Evolutionary conservation across 1,284 basidiomycete species (phyloP), one percentile per base, ranked within the genome.

Genomic region (Marasmius tenuissimus): DNA sequence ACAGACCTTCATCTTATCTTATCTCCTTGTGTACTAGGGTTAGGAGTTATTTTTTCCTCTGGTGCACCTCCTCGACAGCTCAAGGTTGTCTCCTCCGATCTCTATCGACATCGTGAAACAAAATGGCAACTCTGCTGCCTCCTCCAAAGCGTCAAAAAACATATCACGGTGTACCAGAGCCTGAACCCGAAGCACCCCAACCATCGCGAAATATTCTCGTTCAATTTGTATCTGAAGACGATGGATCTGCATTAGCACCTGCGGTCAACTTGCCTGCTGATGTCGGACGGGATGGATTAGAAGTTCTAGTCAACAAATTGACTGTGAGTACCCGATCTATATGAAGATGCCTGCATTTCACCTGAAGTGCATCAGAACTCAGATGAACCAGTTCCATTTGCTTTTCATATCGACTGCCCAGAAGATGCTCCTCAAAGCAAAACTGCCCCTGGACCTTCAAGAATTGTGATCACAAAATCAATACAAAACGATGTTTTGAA

Each of bases 191-290:
- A 64, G 73, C 77, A 3, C 65, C 77, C n/a, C 76, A 80, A 61
- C 83, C 86, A 6, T 82, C 84, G 2, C 83, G 85, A 0, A 90
- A 89, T 64, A 78, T 97, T 63, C 85, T 97, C 16, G 94, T 97
- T 20, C 94, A 97, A 72, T 97, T 97, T 73, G 89, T 94, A 45
- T 91, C 91, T 16, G 92, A 95, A 65, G 90, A 95, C 62, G 91
- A 94, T 74, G 93, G 91, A 0, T 78, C 81, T 63, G 78, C 87
- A 12, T 81, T 97, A 22, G 94, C 94, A 33, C 94, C 95, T 55
- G 88, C 93, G 1, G 87, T 97, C 68, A 94, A 87, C 73, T 76
- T 97, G 53, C 94, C 94, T 10, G 93, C 94, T 33, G 91, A 95
- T 76, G 85, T 95, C 8, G 85, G 87, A n/a, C 80, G 93, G 61